Evolutionary conservation across 2,329 filamentous ascomycete genomes (phyloP).

Genomic region (Arthrobotrys megalospora): DNA sequence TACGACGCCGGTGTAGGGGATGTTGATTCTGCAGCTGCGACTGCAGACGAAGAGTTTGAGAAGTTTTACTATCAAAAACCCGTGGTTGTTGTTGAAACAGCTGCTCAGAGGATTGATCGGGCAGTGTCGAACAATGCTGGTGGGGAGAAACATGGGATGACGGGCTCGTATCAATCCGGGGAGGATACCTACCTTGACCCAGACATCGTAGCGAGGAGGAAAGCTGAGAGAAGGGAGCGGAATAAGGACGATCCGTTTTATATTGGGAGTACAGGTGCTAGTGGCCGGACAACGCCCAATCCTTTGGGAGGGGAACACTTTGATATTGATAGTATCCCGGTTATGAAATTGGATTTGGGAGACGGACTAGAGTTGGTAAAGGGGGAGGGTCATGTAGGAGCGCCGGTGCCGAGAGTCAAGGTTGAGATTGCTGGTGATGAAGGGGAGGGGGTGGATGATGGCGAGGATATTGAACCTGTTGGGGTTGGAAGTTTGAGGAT

Average conservation of each 20-base stretch:
- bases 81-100: conserved; percentile 46
- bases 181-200: conserved; percentile 79
- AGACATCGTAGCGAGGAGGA: conserved; percentile 80
- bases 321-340: conserved; percentile 94
- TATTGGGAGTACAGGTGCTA: conserved; percentile 71
- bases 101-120: conserved; percentile 62
- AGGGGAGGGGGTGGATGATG: conserved; percentile 73
- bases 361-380: conserved; percentile 67
- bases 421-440: conserved; percentile 82
- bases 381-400: conserved; percentile 63
- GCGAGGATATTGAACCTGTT: conserved; percentile 73
- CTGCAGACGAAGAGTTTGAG: conserved; percentile 77
- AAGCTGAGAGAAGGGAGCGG: conserved; percentile 82
- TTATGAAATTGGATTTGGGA: conserved; percentile 89
- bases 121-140: conserved; percentile 54
- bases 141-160: conserved; percentile 36
- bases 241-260: conserved; percentile 97
- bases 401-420: conserved; percentile 71
- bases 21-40: conserved; percentile 66
- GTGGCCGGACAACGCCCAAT: conserved; percentile 67
- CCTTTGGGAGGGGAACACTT: conserved; percentile 72
- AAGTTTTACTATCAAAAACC: conserved; percentile 74
- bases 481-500: conserved; percentile 61
- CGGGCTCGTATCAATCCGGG: conserved; percentile 74
- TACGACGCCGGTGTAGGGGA: conserved; percentile 68